Evolutionary conservation across 441 rosid genomes (phyloP).

Genomic region (Pelargonium citronellum): DNA sequence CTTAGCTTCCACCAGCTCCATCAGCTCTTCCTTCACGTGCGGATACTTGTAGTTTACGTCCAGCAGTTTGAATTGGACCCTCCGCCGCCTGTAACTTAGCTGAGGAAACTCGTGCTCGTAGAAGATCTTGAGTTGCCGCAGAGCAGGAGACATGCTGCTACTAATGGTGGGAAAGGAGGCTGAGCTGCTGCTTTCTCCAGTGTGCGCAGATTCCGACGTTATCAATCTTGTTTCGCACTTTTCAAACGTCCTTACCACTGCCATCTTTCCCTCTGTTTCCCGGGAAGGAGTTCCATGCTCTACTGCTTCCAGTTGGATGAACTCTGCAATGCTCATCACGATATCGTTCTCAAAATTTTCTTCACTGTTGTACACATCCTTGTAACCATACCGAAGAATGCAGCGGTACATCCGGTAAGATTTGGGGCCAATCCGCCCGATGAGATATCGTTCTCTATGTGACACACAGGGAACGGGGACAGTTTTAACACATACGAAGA

Average conservation of each 20-base stretch:
- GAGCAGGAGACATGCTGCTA: slow-evolving; percentile 62
- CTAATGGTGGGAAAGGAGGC: slow-evolving; percentile 29
- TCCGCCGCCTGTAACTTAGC: slow-evolving; percentile 39
- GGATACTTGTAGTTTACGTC: slow-evolving; percentile 54
- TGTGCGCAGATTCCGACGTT: slow-evolving; percentile 45
- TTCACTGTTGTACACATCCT: slow-evolving; percentile 72
- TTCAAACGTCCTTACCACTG: slow-evolving; percentile 63
- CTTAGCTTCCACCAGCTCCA: slow-evolving; percentile 70
- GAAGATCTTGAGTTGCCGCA: slow-evolving; percentile 56
- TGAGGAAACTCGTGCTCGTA: slow-evolving; percentile 55
- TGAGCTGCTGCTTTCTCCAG: slow-evolving; percentile 21
- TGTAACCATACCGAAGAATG: slow-evolving; percentile 88
- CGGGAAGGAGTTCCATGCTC: slow-evolving; percentile 46
- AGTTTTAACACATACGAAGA: slow-evolving; percentile 89
- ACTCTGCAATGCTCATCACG: slow-evolving; percentile 86
- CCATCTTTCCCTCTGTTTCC: slow-evolving; percentile 88
- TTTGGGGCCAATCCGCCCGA: slow-evolving; percentile 89
- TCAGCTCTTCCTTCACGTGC: slow-evolving; percentile 69
- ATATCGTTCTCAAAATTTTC: slow-evolving; percentile 77
- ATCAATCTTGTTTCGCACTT: slow-evolving; percentile 45
- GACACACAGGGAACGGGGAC: slow-evolving; percentile 82
- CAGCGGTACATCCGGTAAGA: slow-evolving; percentile 92
- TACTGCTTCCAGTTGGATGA: slow-evolving; percentile 86
- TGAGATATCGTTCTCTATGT: slow-evolving; percentile 84
- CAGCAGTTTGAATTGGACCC: slow-evolving; percentile 58